A percentile compares a stretch with the other conserved stretches of the same genome.
phyloP scores from a whole-genome alignment of 345 rosid species.

The Pugionium cornutum region DNA sequence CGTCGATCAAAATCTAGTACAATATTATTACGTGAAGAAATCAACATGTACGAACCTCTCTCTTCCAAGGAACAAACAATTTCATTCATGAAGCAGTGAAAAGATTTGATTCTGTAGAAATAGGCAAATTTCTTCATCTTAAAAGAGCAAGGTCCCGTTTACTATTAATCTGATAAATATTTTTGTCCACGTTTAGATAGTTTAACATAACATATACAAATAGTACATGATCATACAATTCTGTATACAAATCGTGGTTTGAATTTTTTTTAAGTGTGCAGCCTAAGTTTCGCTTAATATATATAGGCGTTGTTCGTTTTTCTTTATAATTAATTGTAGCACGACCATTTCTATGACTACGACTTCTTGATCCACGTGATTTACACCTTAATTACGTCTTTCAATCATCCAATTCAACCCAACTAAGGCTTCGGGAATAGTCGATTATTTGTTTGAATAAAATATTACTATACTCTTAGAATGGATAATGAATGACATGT shows the following conservation, averaged over 20 bases:
- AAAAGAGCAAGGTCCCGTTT: background rate
- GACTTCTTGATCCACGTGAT: conserved; percentile 37
- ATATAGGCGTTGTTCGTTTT: conserved; percentile 5
- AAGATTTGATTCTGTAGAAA: background rate
- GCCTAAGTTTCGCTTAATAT: conserved; percentile 3
- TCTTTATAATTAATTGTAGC: conserved; percentile 14
- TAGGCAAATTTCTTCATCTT: background rate
- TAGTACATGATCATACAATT: background rate
- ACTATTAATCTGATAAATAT: conserved; percentile 10
- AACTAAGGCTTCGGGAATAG: no score
- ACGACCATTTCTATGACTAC: conserved; percentile 22
- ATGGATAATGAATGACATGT: conserved; percentile 17
- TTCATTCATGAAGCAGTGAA: background rate
- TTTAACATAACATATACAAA: background rate
- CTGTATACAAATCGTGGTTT: background rate
- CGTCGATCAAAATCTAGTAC: no score
- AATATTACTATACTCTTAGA: background rate
- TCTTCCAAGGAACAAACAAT: background rate
- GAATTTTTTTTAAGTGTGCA: conserved; percentile 17
- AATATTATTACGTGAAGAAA: conserved; percentile 2
- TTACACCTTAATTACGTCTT: conserved; percentile 26
- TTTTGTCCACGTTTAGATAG: background rate
- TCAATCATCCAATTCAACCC: background rate
- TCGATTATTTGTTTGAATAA: background rate
- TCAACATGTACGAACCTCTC: background rate